These are phyloP conservation scores for Favolaschia claudopus DNA, from an alignment of 768 basidiomycete genomes.

Conservation along the genomic window DNA sequence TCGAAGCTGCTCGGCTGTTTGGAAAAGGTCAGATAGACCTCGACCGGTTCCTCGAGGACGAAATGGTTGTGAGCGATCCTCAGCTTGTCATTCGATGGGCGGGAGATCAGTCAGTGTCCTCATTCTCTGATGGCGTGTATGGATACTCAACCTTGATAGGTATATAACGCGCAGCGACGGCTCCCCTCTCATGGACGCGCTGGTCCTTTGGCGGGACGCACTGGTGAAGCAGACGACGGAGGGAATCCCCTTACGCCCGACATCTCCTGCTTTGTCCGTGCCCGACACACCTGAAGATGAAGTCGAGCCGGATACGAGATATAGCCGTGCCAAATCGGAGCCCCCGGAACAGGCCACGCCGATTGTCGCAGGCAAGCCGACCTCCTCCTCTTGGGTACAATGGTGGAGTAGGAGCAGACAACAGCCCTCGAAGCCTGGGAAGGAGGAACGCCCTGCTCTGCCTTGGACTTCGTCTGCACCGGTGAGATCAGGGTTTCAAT, in stretches of 20 bases:
- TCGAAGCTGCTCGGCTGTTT: constrained; percentile 65
- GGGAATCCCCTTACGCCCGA: constrained; percentile 42
- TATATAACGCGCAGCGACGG: constrained; percentile 82
- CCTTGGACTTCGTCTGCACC: constrained; percentile 36
- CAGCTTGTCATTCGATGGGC: constrained; percentile 80
- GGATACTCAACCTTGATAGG: constrained; percentile 42
- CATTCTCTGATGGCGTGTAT: neutral
- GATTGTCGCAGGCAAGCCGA: constrained; percentile 50
- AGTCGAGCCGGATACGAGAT: too few species aligned
- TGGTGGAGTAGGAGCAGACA: constrained; percentile 84
- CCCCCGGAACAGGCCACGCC: constrained; percentile 42
- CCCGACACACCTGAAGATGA: too few species aligned
- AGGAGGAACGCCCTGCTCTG: constrained; percentile 28
- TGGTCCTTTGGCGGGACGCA: constrained; percentile 71
- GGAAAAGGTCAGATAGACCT: constrained; percentile 70
- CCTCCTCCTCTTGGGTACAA: constrained; percentile 77
- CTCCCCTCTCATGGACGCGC: constrained; percentile 77
- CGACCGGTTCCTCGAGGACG: constrained; percentile 69
- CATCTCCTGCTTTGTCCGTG: constrained; percentile 37
- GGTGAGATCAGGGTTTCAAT: too few species aligned
- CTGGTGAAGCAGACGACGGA: constrained; percentile 38
- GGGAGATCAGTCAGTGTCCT: constrained; percentile 61
- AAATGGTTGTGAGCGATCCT: constrained; percentile 64
- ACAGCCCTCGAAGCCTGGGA: too few species aligned
- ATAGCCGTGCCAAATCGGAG: constrained; percentile 48